Conservation (phyloP, 1,139 yeast species). For the Nakaseomyces glabratus region DNA sequence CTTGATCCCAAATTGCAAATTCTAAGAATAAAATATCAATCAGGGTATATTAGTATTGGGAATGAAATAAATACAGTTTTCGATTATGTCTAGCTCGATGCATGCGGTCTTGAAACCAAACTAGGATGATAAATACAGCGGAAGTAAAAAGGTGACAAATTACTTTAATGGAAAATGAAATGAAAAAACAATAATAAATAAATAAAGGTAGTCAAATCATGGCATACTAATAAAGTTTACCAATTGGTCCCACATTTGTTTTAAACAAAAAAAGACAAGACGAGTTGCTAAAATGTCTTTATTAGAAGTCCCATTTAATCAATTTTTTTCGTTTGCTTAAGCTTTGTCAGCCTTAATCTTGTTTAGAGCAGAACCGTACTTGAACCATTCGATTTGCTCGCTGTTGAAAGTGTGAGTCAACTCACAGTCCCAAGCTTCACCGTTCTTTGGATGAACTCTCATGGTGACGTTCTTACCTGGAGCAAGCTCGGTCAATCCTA, state of each 20-base stretch:
- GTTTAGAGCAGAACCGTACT: conserved; percentile 97
- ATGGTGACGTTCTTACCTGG: conserved; percentile 86
- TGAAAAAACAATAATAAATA: neutral
- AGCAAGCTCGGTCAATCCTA: conserved; percentile 77
- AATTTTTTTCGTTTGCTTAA: neutral
- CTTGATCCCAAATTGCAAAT: too few relatives aligned
- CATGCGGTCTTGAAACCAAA: conserved; percentile 4
- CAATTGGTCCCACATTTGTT: too few relatives aligned
- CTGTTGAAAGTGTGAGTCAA: conserved; percentile 91
- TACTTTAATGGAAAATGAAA: neutral
- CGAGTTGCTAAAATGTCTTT: too few relatives aligned
- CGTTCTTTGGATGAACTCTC: conserved; percentile 86
- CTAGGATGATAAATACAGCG: conserved; percentile 3
- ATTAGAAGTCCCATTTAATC: neutral
- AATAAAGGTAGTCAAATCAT: neutral
- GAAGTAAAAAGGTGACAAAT: neutral
- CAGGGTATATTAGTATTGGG: too few relatives aligned
- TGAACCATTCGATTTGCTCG: conserved; percentile 99
- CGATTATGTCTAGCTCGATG: conserved; percentile 4
- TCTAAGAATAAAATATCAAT: too few relatives aligned
- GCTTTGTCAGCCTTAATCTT: conserved; percentile 59
- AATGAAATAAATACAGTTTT: conserved; percentile 5
- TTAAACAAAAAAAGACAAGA: too few relatives aligned
- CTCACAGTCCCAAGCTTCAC: conserved; percentile 75
- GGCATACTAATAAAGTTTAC: too few relatives aligned